Conservation (phyloP, 768 basidiomycete genomes). For the Lactifluus pinguis region DNA sequence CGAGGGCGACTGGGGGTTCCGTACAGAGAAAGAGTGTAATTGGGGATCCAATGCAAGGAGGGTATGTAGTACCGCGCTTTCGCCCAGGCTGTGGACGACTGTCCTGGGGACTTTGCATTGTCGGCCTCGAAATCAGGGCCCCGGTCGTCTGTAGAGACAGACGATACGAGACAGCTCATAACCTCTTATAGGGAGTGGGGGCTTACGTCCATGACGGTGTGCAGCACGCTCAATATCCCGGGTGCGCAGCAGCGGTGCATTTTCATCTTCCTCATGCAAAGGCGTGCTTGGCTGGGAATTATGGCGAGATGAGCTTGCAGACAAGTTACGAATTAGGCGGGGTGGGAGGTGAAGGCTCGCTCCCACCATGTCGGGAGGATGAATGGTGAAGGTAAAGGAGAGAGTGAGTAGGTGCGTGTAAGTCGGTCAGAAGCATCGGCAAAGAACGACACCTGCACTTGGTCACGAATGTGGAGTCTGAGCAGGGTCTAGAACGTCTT, state of each 20-base stretch:
- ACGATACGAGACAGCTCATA: not conserved
- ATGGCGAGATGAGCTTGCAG: not conserved
- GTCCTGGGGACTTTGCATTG: not conserved
- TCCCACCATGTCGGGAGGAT: not conserved
- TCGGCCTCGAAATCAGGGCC: not conserved
- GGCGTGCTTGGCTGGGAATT: conserved; percentile 7
- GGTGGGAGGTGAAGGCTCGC: not conserved
- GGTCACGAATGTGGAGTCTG: not conserved
- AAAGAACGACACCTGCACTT: not conserved
- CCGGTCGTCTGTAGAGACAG: not conserved
- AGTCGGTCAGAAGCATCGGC: not conserved
- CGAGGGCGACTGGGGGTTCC: conserved; percentile 24
- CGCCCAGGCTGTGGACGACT: conserved; percentile 23
- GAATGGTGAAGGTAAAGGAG: not conserved
- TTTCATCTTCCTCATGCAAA: conserved; percentile 8
- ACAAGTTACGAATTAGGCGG: not conserved
- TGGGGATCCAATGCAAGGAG: conserved; percentile 69
- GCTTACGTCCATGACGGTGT: not conserved
- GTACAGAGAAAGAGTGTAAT: conserved; percentile 60
- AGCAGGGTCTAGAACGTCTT: not conserved
- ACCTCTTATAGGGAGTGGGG: not conserved
- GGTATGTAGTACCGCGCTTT: conserved; percentile 72
- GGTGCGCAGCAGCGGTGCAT: conserved; percentile 7
- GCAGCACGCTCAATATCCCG: conserved; percentile 6
- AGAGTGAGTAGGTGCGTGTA: not conserved